Evolutionary conservation across 441 rosid species (phyloP), one percentile per base, ranked within the genome.

Genomic region (Geranium incanum): DNA sequence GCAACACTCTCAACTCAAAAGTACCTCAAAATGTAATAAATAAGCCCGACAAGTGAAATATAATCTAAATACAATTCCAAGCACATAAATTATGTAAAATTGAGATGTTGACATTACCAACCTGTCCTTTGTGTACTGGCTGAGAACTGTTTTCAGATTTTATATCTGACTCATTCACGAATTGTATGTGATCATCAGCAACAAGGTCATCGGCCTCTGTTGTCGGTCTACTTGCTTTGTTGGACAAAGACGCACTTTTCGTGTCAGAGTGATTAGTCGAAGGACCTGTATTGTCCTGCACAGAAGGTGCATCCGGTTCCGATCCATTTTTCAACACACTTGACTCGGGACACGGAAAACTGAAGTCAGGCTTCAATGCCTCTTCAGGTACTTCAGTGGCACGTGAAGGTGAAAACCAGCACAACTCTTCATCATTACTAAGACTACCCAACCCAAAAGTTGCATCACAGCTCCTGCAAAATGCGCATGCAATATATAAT

Each of bases 381-480:
- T 81, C 77, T 70, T 86, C 88, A 57, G 86, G 81, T 62, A 77
- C 86, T 78, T 86, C 90, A 72, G 72, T 73, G 74, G 84, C 79
- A 76, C 77, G 84, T 39, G 86, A 77, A 70, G 92, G 77, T 41
- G 87, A 77, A 79, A 93, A 86, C 98, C 98, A 92, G 75, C 85
- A 82, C 73, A 90, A 67, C 23, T 80, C 86, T 74, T 86, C 91
- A 75, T 87, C 95, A 69, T 86, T 85, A 77, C 80, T 76, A 45
- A 90, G 86, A 77, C 86, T 82, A 65, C 84, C 91, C 78, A 90
- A 69, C 63, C 90, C 94, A 78, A 89, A 90, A 45, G 92, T 80
- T 36, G 97, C 83, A 80, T 93, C 95, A 76, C 98, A 93, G 72
- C 76, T 85, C 79, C 97, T 91, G 90, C 76, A 80, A 78, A 23